phyloP scores from a whole-genome alignment of 2,329 filamentous ascomycete species.

The Zelopaecilomyces penicillatus region DNA sequence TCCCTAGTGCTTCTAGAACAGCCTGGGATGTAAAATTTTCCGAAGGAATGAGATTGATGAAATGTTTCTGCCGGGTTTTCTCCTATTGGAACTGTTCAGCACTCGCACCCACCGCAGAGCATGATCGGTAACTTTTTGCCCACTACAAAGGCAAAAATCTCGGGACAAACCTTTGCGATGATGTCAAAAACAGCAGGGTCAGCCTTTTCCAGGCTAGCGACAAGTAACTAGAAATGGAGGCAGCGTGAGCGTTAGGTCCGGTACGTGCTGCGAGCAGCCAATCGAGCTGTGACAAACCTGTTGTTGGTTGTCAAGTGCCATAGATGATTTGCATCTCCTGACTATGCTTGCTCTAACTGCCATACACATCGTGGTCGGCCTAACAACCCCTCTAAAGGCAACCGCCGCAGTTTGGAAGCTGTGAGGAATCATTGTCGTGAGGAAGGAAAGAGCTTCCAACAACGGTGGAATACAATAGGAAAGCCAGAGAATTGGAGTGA shows the following conservation, averaged over 20 bases:
- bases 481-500: background rate
- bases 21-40: conserved; percentile 95
- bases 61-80: conserved; percentile 93
- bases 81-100: conserved; percentile 47
- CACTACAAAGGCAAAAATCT: too few relatives aligned
- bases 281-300: conserved; percentile 33
- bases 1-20: conserved; percentile 82
- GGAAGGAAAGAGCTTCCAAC: conserved; percentile 7
- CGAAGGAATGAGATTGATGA: conserved; percentile 93
- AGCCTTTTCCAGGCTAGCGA: conserved; percentile 69
- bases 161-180: conserved; percentile 64
- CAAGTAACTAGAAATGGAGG: conserved; percentile 56
- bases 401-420: conserved; percentile 40
- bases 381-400: conserved; percentile 35
- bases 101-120: background rate
- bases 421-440: conserved; percentile 37
- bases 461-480: background rate
- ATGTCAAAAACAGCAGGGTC: conserved; percentile 85
- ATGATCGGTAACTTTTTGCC: too few relatives aligned
- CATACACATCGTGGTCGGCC: conserved; percentile 17
- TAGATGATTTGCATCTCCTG: conserved; percentile 37
- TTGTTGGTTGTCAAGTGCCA: conserved; percentile 48
- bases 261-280: background rate
- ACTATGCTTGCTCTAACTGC: conserved; percentile 15
- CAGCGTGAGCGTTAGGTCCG: background rate